Evolutionary conservation across 805 yeast genomes (phyloP).

Genomic region (Ogataea pini): DNA sequence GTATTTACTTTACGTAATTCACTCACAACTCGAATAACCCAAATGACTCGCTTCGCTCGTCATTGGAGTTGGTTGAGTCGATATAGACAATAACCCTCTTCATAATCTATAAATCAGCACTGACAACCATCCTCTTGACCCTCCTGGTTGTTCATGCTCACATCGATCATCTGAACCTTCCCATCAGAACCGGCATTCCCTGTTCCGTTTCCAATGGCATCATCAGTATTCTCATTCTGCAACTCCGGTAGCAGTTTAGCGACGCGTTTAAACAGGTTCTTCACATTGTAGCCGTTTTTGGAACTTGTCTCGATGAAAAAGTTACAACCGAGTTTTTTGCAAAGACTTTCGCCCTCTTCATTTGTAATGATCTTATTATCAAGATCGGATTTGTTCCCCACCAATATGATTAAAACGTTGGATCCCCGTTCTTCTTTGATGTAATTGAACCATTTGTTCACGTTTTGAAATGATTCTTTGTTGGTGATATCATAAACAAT

Average conservation of each 20-base stretch:
- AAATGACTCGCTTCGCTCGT: neutral
- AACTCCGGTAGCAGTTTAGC: slow-evolving; percentile 91
- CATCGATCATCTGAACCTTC: slow-evolving; percentile 45
- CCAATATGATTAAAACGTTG: slow-evolving; percentile 84
- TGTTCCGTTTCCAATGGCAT: slow-evolving; percentile 20
- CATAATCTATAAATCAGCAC: slow-evolving; percentile 33
- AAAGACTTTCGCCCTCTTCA: slow-evolving; percentile 82
- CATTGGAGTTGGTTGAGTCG: too few relatives aligned
- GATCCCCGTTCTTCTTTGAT: slow-evolving; percentile 90
- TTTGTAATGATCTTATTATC: slow-evolving; percentile 79
- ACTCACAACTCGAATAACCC: too few relatives aligned
- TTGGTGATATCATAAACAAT: slow-evolving; percentile 92
- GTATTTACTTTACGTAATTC: too few relatives aligned
- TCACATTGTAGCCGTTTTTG: slow-evolving; percentile 92
- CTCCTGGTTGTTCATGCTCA: slow-evolving; percentile 39
- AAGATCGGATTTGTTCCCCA: slow-evolving; percentile 89
- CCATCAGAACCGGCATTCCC: slow-evolving; percentile 22
- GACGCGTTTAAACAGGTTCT: slow-evolving; percentile 81
- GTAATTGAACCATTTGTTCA: slow-evolving; percentile 92
- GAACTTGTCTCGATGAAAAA: slow-evolving; percentile 92
- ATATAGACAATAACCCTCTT: neutral
- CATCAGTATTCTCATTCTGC: slow-evolving; percentile 32
- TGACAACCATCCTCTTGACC: slow-evolving; percentile 40
- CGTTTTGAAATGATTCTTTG: slow-evolving; percentile 77
- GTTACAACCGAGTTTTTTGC: slow-evolving; percentile 70